Base-by-base conservation (phyloP, 2,329 filamentous ascomycete genomes). In the Trichoderma endophyticum region DNA sequence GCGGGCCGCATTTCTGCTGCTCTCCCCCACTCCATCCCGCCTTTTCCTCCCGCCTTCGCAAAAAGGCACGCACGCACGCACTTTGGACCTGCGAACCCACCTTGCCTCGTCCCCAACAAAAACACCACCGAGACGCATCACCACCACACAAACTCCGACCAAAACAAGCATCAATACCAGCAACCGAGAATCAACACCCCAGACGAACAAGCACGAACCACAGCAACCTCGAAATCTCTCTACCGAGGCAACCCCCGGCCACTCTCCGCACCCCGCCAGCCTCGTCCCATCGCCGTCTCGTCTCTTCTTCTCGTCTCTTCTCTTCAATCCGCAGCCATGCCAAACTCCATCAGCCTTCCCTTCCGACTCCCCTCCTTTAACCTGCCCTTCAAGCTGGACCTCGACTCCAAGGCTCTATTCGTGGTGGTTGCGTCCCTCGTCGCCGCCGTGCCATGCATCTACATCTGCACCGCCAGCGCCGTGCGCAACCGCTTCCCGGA, bases 401-500 rank as follows among this genome's bases (percentile, higher is more conserved):
- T 72, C 34, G 24, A 65, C 28, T 68, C 66, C 61, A 39, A 60
- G 18, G 28, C 61, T 11, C 56, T 73, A 15, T 66, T 78, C 68
- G 67, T 78, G 60, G 73, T 80, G 28, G 76, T 78, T 21, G 75
- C 74, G 14, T 75, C 78, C 28, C 77, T 74, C 32, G 76, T 84
- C 48, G 78, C 83, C 72, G 77, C 85, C 75, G 75, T 87, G 63
- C 86, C 87, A 3, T 78, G 84, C 70, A 79, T 89, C 62, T 89
- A 89, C 82, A 83, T 84, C 74, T 87, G 86, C 80, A 84, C 85
- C 4, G 83, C 82, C 30, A 81, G 82, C 56, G 78, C 84, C n/a
- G 81, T 85, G 56, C 82, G 84, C 73, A 77, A 83, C 30, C 83
- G 86, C 36, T 88, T 93, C 76, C 92, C 93, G 4, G 87, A 84